Base-by-base conservation (phyloP, 163 green algal genomes). In the Volvox carteri region DNA sequence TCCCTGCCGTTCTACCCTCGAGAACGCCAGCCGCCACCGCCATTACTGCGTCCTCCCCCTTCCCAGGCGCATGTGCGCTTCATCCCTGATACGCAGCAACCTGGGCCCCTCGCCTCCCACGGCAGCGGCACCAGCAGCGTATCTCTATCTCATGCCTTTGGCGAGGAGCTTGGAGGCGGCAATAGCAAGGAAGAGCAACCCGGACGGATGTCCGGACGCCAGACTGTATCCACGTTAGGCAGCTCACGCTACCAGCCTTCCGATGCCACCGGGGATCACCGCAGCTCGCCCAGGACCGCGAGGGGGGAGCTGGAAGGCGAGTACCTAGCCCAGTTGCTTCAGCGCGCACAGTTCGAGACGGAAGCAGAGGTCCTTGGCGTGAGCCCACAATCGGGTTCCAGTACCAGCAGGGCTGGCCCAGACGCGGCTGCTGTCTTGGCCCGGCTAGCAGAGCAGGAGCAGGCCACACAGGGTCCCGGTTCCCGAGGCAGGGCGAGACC, bases 91-190 rank as follows among this genome's bases (percentile, higher is more conserved):
- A 9, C 30, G 33, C 65, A 44, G 33, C 65, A 46, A 35, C 25
- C 65, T 3, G 35, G 4, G 33, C 65, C 65, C 16, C n/a, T 75
- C 16, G n/a, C 35, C 65, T 87, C 79, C 9, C 21, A 25, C 44
- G 62, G 58, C 62, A 78, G 62, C 44, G 79, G 39, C 0, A 42
- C 42, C 12, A 87, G 79, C 42, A 87, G 79, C 62, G 39, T 87
- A 1, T 87, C 79, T 0, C 60, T 87, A 3, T 67, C 79, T 3
- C 35, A 77, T 11, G 21, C 54, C 4, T 35, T 54, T 23, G 78
- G 48, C 14, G 25, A 65, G 30, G 73, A 44, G 73, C n/a, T 78
- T 39, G 23, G 11, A 16, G 18, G 41, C 25, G 9, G 70, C 70
- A 58, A 19, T 42, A 54, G 4, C 35, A 48, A 8, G 33, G 67